Base-by-base conservation (phyloP, 345 rosid species). In the Populus nigra region DNA sequence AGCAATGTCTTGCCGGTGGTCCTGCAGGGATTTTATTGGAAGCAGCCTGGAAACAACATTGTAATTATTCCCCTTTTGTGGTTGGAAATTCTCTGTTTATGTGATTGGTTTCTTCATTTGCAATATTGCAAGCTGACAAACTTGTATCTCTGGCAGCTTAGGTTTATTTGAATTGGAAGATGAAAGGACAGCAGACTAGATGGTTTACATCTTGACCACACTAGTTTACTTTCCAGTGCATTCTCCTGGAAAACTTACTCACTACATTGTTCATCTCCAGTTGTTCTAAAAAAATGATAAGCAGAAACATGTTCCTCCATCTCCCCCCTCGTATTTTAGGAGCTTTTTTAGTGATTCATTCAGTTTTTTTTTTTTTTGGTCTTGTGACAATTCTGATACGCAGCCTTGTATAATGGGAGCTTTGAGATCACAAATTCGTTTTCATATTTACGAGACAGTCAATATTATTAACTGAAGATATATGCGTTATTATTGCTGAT, bases 11-110 rank as follows among this genome's bases (percentile, higher is more conserved):
- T 90, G 22, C 92, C 93, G 2, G 68, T 94, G 59, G 39, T 92
- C 77, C 73, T 94, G 63, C 91, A 87, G 67, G 98, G 98, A 31
- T 92, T 94, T 83, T 94, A 92, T 71, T 92, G 93, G 98, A 86
- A 75, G 83, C 79, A 74, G 65, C 91, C 97, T 6, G 66, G 75
- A 69, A 94, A 94, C 77, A 92, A 94, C 86, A 77, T 92, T 68
- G 98, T 92, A 86, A 69, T 43, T 45, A 41, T n/a, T 35, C 47
- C 22, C 7, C 49, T 18, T 45, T 35, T 10, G 31, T 8, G 27
- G 3, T 29, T 7, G 62, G 13, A 47, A 27, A 22, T 47, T 27
- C 23, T 61, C 20, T 50, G 31, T 41, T 45, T 25, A 66, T 15
- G 49, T 62, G 25, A 25, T 35, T 29, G 20, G 9, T 17, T n/a